A percentile compares a stretch with the other conserved stretches of the same genome.
Conservation (phyloP, 345 rosid genomes). For the Linum lewisii region DNA sequence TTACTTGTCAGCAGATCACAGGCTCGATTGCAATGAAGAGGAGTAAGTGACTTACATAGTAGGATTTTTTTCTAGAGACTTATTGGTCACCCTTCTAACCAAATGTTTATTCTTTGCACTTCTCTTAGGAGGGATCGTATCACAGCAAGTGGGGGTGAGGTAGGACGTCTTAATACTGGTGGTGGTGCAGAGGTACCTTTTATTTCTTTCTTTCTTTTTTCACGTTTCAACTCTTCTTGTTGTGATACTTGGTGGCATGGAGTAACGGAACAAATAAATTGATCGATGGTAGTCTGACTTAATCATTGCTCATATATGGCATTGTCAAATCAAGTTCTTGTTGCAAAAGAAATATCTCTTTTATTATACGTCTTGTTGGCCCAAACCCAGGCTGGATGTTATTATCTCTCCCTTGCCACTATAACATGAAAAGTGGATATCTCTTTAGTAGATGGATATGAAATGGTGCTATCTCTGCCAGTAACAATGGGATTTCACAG, state of each 20-base stretch:
- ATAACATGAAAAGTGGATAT: neutral
- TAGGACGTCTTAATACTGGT: constrained; percentile 75
- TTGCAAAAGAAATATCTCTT: neutral
- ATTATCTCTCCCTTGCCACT: neutral
- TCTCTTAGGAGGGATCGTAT: constrained; percentile 72
- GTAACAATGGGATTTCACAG: no score
- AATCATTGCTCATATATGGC: neutral
- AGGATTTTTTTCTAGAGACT: constrained; percentile 7
- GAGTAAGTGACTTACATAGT: constrained; percentile 44
- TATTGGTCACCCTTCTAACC: constrained; percentile 9
- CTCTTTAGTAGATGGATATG: neutral
- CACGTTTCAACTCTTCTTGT: neutral
- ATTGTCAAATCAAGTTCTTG: neutral
- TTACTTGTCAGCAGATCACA: constrained; percentile 76
- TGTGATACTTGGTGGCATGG: neutral
- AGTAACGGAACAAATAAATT: neutral
- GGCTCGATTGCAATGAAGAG: constrained; percentile 76
- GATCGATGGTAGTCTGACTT: neutral
- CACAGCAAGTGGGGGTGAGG: constrained; percentile 97
- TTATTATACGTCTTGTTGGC: no score
- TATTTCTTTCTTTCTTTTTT: neutral
- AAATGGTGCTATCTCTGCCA: neutral
- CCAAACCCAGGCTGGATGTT: no score
- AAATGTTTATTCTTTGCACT: constrained; percentile 9
- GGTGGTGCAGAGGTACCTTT: constrained; percentile 69